A percentile compares a stretch with the other conserved stretches of the same genome.
phyloP scores from a whole-genome alignment of 2,329 filamentous ascomycete genomes.

The Claviceps sp. region DNA sequence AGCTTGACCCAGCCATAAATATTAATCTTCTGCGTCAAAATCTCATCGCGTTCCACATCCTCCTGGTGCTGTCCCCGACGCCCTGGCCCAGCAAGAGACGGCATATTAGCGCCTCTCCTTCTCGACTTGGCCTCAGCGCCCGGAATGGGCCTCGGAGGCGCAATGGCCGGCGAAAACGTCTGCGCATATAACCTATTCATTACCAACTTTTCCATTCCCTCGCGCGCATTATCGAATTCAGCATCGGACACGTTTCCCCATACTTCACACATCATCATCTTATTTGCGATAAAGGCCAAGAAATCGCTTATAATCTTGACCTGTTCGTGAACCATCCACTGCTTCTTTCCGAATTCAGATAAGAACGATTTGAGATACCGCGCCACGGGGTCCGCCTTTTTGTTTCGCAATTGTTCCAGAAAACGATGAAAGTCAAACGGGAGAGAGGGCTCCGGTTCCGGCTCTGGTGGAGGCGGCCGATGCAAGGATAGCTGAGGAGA shows the following conservation, averaged over 20 bases:
- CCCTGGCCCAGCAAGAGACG: constrained; percentile 53
- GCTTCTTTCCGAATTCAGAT: constrained; percentile 87
- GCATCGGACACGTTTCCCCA: constrained; percentile 93
- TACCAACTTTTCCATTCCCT: constrained; percentile 98
- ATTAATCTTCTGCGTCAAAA: constrained; percentile 90
- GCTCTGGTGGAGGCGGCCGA: constrained; percentile 57
- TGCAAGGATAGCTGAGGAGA: constrained; percentile 39
- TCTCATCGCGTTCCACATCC: constrained; percentile 89
- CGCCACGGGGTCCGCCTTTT: constrained; percentile 94
- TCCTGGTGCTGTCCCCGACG: constrained; percentile 91
- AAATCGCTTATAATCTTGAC: constrained; percentile 98
- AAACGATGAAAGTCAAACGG: constrained; percentile 98
- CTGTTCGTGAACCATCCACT: constrained; percentile 99
- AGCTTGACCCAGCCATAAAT: constrained; percentile 95
- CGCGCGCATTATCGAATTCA: constrained; percentile 94
- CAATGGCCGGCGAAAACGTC: constrained; percentile 90
- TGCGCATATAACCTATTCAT: constrained; percentile 96
- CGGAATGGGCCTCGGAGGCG: constrained; percentile 60
- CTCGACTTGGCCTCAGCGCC: constrained; percentile 55
- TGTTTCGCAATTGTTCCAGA: constrained; percentile 85
- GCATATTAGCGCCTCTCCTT: constrained; percentile 53
- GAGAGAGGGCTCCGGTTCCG: constrained; percentile 66
- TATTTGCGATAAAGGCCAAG: constrained; percentile 89
- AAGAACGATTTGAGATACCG: constrained; percentile 92
- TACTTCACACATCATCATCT: constrained; percentile 94